Evolutionary conservation across 2,329 filamentous ascomycete genomes (phyloP).

Genomic region (Ophiocordyceps unilateralis): DNA sequence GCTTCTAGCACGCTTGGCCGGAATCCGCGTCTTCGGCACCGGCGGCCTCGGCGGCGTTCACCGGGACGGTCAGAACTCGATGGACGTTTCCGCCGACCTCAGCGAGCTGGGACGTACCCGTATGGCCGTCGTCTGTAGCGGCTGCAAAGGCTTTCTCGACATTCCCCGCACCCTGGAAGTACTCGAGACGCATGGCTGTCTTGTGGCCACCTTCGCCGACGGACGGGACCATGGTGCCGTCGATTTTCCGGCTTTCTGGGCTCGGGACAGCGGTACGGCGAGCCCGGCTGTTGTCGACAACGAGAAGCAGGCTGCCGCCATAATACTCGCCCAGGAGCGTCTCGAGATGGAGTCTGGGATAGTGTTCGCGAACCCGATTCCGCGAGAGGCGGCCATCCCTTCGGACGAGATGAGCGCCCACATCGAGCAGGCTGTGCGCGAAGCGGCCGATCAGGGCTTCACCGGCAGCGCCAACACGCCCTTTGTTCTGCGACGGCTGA

Average conservation of each 20-base stretch:
- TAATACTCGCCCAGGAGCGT: slow-evolving; percentile 62
- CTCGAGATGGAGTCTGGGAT: slow-evolving; percentile 63
- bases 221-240: slow-evolving; percentile 47
- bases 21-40: slow-evolving; percentile 85
- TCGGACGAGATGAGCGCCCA: slow-evolving; percentile 51
- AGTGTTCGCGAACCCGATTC: slow-evolving; percentile 79
- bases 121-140: slow-evolving; percentile 74
- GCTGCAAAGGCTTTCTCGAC: slow-evolving; percentile 93
- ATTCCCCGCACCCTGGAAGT: slow-evolving; percentile 75
- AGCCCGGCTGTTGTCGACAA: slow-evolving; percentile 61
- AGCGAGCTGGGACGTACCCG: slow-evolving; percentile 83
- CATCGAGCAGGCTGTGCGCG: slow-evolving; percentile 49
- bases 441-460: slow-evolving; percentile 46
- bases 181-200: slow-evolving; percentile 55
- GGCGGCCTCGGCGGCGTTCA: slow-evolving; percentile 92
- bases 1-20: slow-evolving; percentile 70
- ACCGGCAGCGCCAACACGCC: slow-evolving; percentile 69
- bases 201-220: slow-evolving; percentile 80
- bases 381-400: slow-evolving; percentile 50
- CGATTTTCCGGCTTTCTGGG: slow-evolving; percentile 88
- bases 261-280: slow-evolving; percentile 64
- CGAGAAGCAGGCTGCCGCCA: slow-evolving; percentile 73
- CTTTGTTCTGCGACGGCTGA: slow-evolving; percentile 63
- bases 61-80: slow-evolving; percentile 64
- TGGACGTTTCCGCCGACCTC: slow-evolving; percentile 91